Percentiles rank a stretch among this genome's conserved stretches.
Evolutionary conservation across 192 early-diverging fungal species (phyloP).

Genomic region (Podochytrium sp.): DNA sequence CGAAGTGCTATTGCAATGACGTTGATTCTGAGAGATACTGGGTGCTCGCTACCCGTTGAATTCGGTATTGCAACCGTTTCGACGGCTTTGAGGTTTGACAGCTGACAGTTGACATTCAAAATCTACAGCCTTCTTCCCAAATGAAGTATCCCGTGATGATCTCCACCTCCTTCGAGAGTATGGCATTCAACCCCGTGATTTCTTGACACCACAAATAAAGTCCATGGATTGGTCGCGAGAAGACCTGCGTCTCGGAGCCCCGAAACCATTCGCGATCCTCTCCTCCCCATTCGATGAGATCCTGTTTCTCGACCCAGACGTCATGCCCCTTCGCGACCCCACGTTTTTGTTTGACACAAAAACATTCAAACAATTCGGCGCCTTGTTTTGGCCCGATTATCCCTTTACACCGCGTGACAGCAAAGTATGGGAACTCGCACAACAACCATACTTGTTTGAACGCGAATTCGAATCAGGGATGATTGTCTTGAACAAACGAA

Average conservation of each 20-base stretch:
- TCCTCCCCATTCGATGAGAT: conserved; percentile 43
- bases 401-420: not conserved
- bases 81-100: too few species aligned
- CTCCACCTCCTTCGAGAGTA: not conserved
- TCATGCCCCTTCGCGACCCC: conserved; percentile 42
- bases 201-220: not conserved
- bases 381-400: conserved; percentile 50
- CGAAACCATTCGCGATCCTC: conserved; percentile 12
- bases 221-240: not conserved
- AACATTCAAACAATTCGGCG: conserved; percentile 41
- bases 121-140: conserved; percentile 5
- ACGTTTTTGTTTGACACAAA: conserved; percentile 44
- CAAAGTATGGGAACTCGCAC: conserved; percentile 13
- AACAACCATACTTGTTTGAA: conserved; percentile 9
- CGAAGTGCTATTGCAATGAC: not conserved
- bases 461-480: conserved; percentile 24
- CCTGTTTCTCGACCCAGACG: conserved; percentile 53
- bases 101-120: not conserved
- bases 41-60: conserved; percentile 9
- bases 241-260: conserved; percentile 1
- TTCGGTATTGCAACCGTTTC: conserved; percentile 14
- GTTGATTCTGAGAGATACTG: not conserved
- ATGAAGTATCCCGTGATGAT: conserved; percentile 1
- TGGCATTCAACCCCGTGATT: conserved; percentile 1
- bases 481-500: conserved; percentile 25